Evolutionary conservation across 331 rosid species (phyloP).

Genomic region (Quercus tomentella): DNA sequence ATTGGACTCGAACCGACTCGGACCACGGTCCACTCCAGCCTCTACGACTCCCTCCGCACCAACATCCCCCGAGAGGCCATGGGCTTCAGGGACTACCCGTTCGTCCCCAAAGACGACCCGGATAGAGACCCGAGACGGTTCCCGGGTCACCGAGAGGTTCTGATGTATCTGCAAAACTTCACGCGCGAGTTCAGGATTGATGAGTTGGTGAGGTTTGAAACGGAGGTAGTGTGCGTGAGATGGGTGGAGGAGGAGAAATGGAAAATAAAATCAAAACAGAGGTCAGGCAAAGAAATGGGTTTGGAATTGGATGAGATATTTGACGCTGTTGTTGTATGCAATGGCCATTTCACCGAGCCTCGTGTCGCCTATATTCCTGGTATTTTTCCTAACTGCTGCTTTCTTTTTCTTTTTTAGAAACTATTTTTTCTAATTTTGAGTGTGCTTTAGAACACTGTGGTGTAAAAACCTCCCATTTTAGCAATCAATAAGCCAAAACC

Average conservation of each 20-base stretch:
- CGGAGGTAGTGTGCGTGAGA: conserved; percentile 57
- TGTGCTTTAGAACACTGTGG: no score
- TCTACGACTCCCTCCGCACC: conserved; percentile 78
- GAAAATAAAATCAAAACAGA: conserved; percentile 45
- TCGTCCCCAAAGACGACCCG: conserved; percentile 32
- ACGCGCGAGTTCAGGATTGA: conserved; percentile 38
- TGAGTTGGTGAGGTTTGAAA: conserved; percentile 47
- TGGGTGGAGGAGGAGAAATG: conserved; percentile 36
- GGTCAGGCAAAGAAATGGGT: not conserved
- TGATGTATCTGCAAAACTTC: conserved; percentile 63
- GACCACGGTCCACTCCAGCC: conserved; percentile 52
- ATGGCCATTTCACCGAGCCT: conserved; percentile 64
- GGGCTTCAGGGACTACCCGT: conserved; percentile 78
- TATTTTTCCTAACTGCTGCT: conserved; percentile 3
- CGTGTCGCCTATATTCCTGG: conserved; percentile 63
- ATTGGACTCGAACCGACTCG: conserved; percentile 53
- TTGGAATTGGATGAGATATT: conserved; percentile 46
- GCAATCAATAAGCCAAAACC: no score
- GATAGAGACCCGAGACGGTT: conserved; percentile 77
- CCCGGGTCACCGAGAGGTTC: conserved; percentile 74
- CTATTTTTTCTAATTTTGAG: no score
- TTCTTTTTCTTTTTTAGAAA: no score
- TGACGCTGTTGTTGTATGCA: conserved; percentile 79
- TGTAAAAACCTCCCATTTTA: no score
- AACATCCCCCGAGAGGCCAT: conserved; percentile 77